Evolutionary conservation across 768 basidiomycete genomes (phyloP), one percentile per base, ranked within the genome.

Genomic region (Phlebiopsis flavidoalba): DNA sequence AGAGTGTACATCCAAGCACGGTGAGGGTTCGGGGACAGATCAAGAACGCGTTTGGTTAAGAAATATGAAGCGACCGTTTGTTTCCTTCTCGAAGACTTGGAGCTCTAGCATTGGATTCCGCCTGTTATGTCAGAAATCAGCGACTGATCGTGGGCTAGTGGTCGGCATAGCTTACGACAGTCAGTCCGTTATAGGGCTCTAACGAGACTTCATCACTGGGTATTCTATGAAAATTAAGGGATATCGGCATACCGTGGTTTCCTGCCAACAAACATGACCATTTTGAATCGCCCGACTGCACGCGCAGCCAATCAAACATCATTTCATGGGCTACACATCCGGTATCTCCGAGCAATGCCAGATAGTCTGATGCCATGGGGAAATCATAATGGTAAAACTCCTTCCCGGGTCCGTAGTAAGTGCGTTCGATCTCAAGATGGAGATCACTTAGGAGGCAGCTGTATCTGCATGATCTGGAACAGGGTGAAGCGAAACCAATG

Each of bases 1-100:
- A 78, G 24, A 79, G 71, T 4, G 77, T 78, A 66, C 76, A 78
- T 5, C 76, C 77, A 14, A 77, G 73, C n/a, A 78, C 64, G 22
- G 74, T 75, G 15, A 75, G 45, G 1, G 60, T 70, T n/a, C 6
- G 69, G 63, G 4, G 71, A 66, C 22, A 76, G 48, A 56, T 77
- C 74, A 64, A 71, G 65, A n/a, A 31, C 75, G 72, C 21, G 70
- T 72, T 43, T 71, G 70, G 60, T 74, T 59, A 5, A 77, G 69
- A 40, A 72, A 64, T 21, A 77, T 62, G 65, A 75, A 74, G n/a
- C 63, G 62, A 3, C 72, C 72, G 47, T 57, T 37, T 24, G 61
- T 35, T 15, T 55, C 59, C 6, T 47, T 45, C 48, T 53, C 61
- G 48, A 66, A 66, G 26, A 54, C 61, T 12, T 48, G 15, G 26